Percentiles rank a stretch among this genome's conserved stretches.
phyloP scores from a whole-genome alignment of 2,329 filamentous ascomycete genomes.

The Thermothelomyces thermophilus region DNA sequence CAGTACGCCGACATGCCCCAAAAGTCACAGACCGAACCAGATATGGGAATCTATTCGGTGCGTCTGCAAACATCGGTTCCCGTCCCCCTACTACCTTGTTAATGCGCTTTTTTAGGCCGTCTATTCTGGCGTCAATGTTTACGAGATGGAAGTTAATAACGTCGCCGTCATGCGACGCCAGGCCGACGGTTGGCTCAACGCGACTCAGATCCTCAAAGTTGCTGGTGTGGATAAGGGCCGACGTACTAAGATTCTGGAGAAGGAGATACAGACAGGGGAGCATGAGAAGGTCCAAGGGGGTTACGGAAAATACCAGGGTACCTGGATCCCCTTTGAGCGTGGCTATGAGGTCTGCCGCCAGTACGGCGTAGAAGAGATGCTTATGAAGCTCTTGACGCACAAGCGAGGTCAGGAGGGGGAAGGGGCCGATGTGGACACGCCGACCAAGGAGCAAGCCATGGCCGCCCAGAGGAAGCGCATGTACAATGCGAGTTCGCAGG shows the following conservation, averaged over 20 bases:
- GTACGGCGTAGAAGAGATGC: slow-evolving; percentile 68
- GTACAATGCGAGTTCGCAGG: slow-evolving; percentile 65
- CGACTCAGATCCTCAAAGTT: slow-evolving; percentile 96
- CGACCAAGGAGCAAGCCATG: slow-evolving; percentile 98
- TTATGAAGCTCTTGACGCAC: slow-evolving; percentile 70
- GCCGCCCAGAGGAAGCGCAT: slow-evolving; percentile 87
- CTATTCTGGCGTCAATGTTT: slow-evolving; percentile 92
- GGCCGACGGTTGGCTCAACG: slow-evolving; percentile 93
- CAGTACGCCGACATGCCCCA: slow-evolving; percentile 35
- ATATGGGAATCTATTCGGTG: slow-evolving; percentile 58
- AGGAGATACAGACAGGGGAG: slow-evolving; percentile 91
- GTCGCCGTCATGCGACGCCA: slow-evolving; percentile 94
- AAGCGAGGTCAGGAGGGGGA: slow-evolving; percentile 73
- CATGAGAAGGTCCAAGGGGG: slow-evolving; percentile 98
- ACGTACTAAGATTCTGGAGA: slow-evolving; percentile 94
- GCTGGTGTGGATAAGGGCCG: slow-evolving; percentile 96
- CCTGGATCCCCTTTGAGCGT: slow-evolving; percentile 92
- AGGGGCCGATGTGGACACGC: slow-evolving; percentile 77
- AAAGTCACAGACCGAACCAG: slow-evolving; percentile 34
- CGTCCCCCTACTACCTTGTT: slow-evolving; percentile 9
- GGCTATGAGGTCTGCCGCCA: slow-evolving; percentile 86
- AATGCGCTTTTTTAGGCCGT: slow-evolving; percentile 52
- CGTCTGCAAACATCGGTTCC: slow-evolving; percentile 20
- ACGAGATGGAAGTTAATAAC: slow-evolving; percentile 95
- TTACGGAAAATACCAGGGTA: slow-evolving; percentile 98